A percentile compares a stretch with the other conserved stretches of the same genome.
Conservation (phyloP, 495 filamentous ascomycete genomes). For the Penicillium ucsense region DNA sequence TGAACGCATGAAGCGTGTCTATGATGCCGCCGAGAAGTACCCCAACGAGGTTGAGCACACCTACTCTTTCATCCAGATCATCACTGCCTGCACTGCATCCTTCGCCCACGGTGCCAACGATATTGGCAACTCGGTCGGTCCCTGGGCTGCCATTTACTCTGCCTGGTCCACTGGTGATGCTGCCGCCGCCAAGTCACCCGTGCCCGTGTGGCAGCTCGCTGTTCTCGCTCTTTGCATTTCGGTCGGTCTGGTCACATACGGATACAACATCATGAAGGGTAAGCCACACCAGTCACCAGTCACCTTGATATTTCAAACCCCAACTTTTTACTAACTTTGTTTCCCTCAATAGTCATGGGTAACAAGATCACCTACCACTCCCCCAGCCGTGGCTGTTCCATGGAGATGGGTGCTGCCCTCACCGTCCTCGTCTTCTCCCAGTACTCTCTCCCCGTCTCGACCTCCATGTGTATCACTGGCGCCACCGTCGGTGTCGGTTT, state of each 20-base stretch:
- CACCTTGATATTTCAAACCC: not conserved
- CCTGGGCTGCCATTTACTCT: slow-evolving; percentile 58
- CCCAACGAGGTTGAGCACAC: slow-evolving; percentile 69
- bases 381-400: slow-evolving; percentile 49
- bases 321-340: too few relatives aligned
- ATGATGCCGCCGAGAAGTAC: slow-evolving; percentile 51
- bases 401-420: slow-evolving; percentile 58
- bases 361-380: slow-evolving; percentile 62
- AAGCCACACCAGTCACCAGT: not conserved
- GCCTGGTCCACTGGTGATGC: slow-evolving; percentile 51
- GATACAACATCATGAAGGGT: slow-evolving; percentile 63
- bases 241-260: slow-evolving; percentile 50
- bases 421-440: slow-evolving; percentile 56
- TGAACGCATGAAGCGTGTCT: slow-evolving; percentile 51
- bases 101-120: slow-evolving; percentile 79
- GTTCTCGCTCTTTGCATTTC: slow-evolving; percentile 44
- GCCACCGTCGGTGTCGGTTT: slow-evolving; percentile 49
- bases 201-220: slow-evolving; percentile 52
- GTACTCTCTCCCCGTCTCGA: slow-evolving; percentile 50
- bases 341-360: slow-evolving; percentile 40
- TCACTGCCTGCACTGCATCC: slow-evolving; percentile 65
- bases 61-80: slow-evolving; percentile 65
- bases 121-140: slow-evolving; percentile 66
- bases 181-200: slow-evolving; percentile 36
- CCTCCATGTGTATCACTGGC: slow-evolving; percentile 51